Evolutionary conservation across 106 monocot species (phyloP), one percentile per base, ranked within the genome.

Genomic region (Apostasia ramifera): DNA sequence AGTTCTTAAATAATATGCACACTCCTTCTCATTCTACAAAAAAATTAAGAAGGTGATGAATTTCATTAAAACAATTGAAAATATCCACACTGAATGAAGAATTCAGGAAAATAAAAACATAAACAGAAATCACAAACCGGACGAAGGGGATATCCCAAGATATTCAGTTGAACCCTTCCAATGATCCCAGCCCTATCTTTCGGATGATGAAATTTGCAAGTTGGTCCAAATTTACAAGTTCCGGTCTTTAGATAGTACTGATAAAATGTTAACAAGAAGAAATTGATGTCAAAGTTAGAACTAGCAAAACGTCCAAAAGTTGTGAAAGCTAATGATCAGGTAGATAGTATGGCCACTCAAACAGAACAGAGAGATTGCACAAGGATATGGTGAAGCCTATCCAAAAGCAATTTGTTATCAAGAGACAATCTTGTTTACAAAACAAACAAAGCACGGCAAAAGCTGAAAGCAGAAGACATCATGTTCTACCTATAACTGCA

Each of bases 1-100:
- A 5, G 89, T 92, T 73, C 87, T 90, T 87, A 98, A 69, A 79
- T 92, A 98, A 73, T 81, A 92, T 73, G 85, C 73, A 76, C 97
- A 98, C 59, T 92, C 90, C 62, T 79, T 74, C 49, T 83, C 89
- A 70, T 80, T 87, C 97, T 98, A 75, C 69, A 82, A 10, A 42
- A 53, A 46, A 59, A 12, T 66, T 48, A 26, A 66, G 55, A 70
- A 62, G 62, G 42, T 52, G 45, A 53, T 59, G 12, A 78, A 61
- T 59, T 13, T 49, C 40, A 68, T 4, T 9, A 53, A 41, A 44
- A 15, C 49, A 50, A 39, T 8, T 6, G 40, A 40, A 11, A 40
- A 66, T 26, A 66, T 52, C 39, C 48, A 50, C 8, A 66, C 7
- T 10, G 3, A 51, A 0, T 43, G 47, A 41, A 43, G 2, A 9